These are phyloP conservation scores for Anthracocystis panici-leucophaei DNA, from an alignment of 1,284 basidiomycete species.

Conservation along the genomic window DNA sequence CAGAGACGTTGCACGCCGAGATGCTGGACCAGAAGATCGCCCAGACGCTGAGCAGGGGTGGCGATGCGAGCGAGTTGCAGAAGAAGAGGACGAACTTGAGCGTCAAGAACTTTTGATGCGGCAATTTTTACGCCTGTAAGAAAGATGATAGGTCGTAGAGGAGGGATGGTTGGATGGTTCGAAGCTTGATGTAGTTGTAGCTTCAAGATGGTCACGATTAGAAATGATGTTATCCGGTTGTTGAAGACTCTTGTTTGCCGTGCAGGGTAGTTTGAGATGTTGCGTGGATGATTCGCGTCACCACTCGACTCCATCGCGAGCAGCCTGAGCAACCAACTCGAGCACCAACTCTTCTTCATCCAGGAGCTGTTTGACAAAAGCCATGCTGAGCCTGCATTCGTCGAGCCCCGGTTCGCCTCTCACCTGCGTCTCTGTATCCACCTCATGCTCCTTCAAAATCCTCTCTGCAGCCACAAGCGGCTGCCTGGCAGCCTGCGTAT, in stretches of 20 bases:
- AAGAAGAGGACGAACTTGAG: slow-evolving; percentile 50
- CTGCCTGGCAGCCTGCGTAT: slow-evolving; percentile 6
- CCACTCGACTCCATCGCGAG: slow-evolving; percentile 43
- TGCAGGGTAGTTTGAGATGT: neutral
- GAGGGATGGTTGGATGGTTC: too few relatives aligned
- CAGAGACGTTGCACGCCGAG: slow-evolving; percentile 52
- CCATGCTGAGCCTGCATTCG: slow-evolving; percentile 18
- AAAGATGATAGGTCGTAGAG: too few relatives aligned
- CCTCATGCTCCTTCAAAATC: neutral
- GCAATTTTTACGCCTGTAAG: too few relatives aligned
- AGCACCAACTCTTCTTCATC: slow-evolving; percentile 47
- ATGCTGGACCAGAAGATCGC: slow-evolving; percentile 56
- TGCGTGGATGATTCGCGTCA: slow-evolving; percentile 4
- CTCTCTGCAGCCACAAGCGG: slow-evolving; percentile 2
- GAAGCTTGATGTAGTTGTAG: neutral
- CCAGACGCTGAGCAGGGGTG: slow-evolving; percentile 46
- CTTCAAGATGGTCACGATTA: neutral
- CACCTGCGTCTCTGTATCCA: slow-evolving; percentile 2
- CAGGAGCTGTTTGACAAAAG: slow-evolving; percentile 41
- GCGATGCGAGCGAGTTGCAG: slow-evolving; percentile 48
- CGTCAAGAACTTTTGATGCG: slow-evolving; percentile 44
- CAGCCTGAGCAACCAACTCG: slow-evolving; percentile 25
- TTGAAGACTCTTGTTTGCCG: too few relatives aligned
- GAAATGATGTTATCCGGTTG: neutral
- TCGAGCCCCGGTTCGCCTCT: slow-evolving; percentile 6